A percentile compares a stretch with the other conserved stretches of the same genome.
These are phyloP conservation scores for Penicillium sp. DNA, from an alignment of 2,329 filamentous ascomycete species.

Conservation along the genomic window DNA sequence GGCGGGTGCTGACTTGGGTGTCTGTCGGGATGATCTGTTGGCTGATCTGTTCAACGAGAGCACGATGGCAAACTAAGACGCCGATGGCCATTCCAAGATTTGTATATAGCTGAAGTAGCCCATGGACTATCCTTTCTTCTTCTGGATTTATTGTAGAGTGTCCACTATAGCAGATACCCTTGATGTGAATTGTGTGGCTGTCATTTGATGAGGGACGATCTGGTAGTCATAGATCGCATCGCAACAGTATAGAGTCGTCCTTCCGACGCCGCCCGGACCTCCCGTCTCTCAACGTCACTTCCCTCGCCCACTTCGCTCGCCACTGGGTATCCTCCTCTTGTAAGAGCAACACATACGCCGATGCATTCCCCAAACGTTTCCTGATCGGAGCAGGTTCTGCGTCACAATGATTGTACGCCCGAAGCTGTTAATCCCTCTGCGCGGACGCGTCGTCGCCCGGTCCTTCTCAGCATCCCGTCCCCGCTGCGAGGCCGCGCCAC, in stretches of 20 bases:
- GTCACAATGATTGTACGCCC: conserved; percentile 17
- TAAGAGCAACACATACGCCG: conserved; percentile 5
- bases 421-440: conserved; percentile 22
- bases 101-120: conserved; percentile 14
- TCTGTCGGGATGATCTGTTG: conserved; percentile 63
- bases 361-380: too few relatives aligned
- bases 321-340: conserved; percentile 9
- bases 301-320: conserved; percentile 11
- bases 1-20: conserved; percentile 63
- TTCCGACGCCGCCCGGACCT: conserved; percentile 22
- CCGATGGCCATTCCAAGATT: conserved; percentile 1
- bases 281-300: conserved; percentile 21
- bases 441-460: conserved; percentile 25
- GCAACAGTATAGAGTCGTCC: conserved; percentile 2
- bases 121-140: conserved; percentile 1
- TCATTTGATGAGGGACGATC: too few relatives aligned
- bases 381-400: not conserved
- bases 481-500: conserved; percentile 39
- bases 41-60: conserved; percentile 77
- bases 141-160: conserved; percentile 3
- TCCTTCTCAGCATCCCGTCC: conserved; percentile 40
- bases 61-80: conserved; percentile 49
- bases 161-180: too few relatives aligned
- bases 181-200: too few relatives aligned
- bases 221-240: too few relatives aligned